Conservation (phyloP, 1,284 basidiomycete species). For the Stereum hirsutum region DNA sequence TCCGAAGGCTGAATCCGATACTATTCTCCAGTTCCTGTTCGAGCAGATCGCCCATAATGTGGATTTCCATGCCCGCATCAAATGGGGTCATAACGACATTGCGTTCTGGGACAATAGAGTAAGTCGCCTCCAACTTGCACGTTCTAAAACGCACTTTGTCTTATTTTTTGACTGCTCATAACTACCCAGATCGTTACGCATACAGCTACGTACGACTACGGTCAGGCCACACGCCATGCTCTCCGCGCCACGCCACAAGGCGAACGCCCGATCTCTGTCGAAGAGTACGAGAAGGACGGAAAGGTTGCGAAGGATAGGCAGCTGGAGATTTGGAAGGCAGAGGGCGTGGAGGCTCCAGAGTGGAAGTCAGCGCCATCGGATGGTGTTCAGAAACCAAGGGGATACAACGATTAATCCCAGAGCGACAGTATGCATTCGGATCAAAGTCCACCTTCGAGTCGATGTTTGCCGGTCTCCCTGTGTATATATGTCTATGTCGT, state of each 20-base stretch:
- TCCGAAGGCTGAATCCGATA: constrained; percentile 74
- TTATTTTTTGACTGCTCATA: too few relatives aligned
- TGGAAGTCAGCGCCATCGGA: constrained; percentile 18
- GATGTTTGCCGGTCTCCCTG: too few relatives aligned
- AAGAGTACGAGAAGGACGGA: constrained; percentile 50
- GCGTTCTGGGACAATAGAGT: constrained; percentile 73
- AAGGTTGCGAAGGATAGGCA: constrained; percentile 59
- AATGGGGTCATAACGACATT: constrained; percentile 58
- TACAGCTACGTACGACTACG: constrained; percentile 71
- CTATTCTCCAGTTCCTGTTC: constrained; percentile 63
- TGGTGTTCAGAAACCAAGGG: constrained; percentile 38
- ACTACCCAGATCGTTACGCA: constrained; percentile 54
- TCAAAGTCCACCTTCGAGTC: too few relatives aligned
- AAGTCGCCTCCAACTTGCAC: too few relatives aligned
- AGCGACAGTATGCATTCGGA: too few relatives aligned
- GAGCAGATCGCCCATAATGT: constrained; percentile 58
- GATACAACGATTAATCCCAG: constrained; percentile 60
- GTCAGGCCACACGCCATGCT: constrained; percentile 67
- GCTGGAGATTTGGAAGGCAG: constrained; percentile 54
- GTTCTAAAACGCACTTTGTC: constrained; percentile 17
- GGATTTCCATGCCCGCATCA: constrained; percentile 67
- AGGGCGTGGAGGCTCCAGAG: constrained; percentile 36
- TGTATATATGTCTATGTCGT: too few relatives aligned
- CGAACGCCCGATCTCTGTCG: constrained; percentile 69
- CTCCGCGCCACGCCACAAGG: constrained; percentile 77